These are phyloP conservation scores for Hyphopichia wangnamkhiaoensis DNA, from an alignment of 1,139 yeast species.

Conservation along the genomic window DNA sequence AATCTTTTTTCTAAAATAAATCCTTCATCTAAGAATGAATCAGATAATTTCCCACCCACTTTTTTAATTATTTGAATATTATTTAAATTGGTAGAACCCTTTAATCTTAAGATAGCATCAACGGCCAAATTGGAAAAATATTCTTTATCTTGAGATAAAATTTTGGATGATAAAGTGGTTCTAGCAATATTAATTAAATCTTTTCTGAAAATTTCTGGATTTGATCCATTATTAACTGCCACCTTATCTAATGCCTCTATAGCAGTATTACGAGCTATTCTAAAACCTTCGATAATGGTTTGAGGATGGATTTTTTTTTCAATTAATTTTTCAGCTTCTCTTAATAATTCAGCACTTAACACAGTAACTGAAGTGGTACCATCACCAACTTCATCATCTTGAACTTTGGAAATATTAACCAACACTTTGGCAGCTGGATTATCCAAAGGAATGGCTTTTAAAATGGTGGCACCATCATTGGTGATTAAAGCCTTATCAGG, in stretches of 20 bases:
- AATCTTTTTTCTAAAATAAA: conserved; percentile 87
- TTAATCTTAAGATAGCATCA: conserved; percentile 87
- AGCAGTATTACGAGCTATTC: conserved; percentile 86
- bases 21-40: conserved; percentile 94
- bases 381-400: conserved; percentile 98
- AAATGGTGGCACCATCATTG: conserved; percentile 97
- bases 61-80: conserved; percentile 93
- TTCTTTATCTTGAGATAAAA: conserved; percentile 91
- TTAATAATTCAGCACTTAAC: conserved; percentile 82
- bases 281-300: conserved; percentile 92
- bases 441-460: conserved; percentile 91
- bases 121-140: conserved; percentile 89
- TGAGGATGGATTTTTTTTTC: conserved; percentile 97
- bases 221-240: conserved; percentile 72
- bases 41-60: conserved; percentile 88
- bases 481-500: conserved; percentile 76
- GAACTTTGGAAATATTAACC: conserved; percentile 94
- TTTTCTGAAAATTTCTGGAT: conserved; percentile 64
- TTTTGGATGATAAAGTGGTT: conserved; percentile 91
- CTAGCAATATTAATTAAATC: conserved; percentile 87
- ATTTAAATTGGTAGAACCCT: conserved; percentile 92
- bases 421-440: conserved; percentile 98
- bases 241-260: conserved; percentile 72
- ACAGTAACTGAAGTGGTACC: conserved; percentile 99
- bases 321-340: conserved; percentile 93